These are phyloP conservation scores for Eucalyptus guilfoylei DNA, from an alignment of 345 rosid genomes.

Conservation along the genomic window DNA sequence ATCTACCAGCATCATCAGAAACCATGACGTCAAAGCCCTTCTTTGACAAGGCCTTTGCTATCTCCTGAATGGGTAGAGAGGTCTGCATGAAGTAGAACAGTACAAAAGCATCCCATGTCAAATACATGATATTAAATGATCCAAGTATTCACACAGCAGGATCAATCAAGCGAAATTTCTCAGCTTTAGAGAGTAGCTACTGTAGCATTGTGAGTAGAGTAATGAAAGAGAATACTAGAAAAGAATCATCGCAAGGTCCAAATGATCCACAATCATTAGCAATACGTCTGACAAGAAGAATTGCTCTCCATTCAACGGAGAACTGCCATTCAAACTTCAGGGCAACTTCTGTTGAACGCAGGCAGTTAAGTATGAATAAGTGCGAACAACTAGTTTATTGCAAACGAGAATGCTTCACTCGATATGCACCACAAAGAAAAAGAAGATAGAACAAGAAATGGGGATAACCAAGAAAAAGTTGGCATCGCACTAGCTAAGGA, in stretches of 20 bases:
- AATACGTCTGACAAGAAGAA: not conserved
- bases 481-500: not conserved
- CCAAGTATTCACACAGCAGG: not conserved
- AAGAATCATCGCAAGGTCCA: not conserved
- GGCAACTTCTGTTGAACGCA: not conserved
- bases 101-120: not conserved
- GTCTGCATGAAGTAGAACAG: not conserved
- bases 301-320: not conserved
- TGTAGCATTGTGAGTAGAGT: not conserved
- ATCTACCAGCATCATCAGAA: conserved; percentile 93
- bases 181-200: not conserved
- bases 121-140: not conserved
- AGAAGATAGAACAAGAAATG: not conserved
- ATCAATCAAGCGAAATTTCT: not conserved
- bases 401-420: not conserved
- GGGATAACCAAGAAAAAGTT: not conserved
- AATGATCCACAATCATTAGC: not conserved
- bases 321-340: not conserved
- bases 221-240: not conserved
- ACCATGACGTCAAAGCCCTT: conserved; percentile 68
- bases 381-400: not conserved
- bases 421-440: not conserved
- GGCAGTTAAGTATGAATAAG: not conserved
- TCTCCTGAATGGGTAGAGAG: conserved; percentile 4
- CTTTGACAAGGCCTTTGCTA: not conserved